Evolutionary conservation across 2,329 filamentous ascomycete species (phyloP).

Genomic region (Talaromyces sp.): DNA sequence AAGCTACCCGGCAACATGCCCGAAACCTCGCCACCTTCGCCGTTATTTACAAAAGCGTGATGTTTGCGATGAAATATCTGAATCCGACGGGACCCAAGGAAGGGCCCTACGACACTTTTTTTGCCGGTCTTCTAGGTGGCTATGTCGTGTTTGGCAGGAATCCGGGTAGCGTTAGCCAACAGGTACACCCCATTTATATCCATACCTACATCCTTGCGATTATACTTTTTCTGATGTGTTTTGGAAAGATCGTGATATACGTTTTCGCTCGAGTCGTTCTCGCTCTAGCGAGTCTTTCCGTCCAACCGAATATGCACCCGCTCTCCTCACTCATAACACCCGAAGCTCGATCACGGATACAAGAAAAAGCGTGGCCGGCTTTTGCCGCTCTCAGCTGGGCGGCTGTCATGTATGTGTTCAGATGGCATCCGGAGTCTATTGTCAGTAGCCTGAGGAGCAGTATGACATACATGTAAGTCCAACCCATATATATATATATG

Average conservation of each 20-base stretch:
- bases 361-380: conserved; percentile 77
- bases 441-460: conserved; percentile 87
- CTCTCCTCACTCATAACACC: conserved; percentile 40
- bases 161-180: conserved; percentile 79
- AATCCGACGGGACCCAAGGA: conserved; percentile 47
- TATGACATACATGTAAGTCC: conserved; percentile 96
- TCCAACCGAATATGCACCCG: conserved; percentile 54
- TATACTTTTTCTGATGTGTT: neutral
- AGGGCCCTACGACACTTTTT: conserved; percentile 74
- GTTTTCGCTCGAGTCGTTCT: conserved; percentile 89
- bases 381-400: conserved; percentile 93
- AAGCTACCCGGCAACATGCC: conserved; percentile 85
- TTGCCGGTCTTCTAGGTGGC: conserved; percentile 81
- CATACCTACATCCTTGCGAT: neutral
- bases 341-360: conserved; percentile 48
- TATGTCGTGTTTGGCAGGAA: conserved; percentile 86
- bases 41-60: conserved; percentile 77
- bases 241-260: conserved; percentile 83
- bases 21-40: conserved; percentile 89
- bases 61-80: conserved; percentile 66
- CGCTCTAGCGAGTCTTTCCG: conserved; percentile 73
- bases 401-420: conserved; percentile 90
- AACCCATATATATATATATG: too few relatives aligned
- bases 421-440: conserved; percentile 83
- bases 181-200: conserved; percentile 25